Conservation (phyloP, 805 yeast species). For the Yarrowia yakushimensis region DNA sequence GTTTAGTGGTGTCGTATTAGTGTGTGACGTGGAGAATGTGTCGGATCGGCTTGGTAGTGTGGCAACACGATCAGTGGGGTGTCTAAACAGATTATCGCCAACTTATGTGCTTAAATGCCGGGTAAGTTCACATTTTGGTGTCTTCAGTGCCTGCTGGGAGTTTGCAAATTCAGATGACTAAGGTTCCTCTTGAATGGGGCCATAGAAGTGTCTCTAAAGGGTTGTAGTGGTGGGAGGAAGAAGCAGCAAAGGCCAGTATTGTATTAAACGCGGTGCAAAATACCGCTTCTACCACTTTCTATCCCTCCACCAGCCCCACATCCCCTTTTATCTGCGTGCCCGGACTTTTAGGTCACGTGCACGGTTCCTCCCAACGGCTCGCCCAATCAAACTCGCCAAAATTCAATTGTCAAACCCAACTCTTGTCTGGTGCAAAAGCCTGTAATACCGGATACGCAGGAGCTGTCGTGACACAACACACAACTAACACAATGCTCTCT, state of each 20-base stretch:
- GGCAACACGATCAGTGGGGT: conserved; percentile 10
- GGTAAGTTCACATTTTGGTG: conserved; percentile 14
- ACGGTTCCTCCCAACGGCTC: conserved; percentile 2
- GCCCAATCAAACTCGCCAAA: conserved; percentile 24
- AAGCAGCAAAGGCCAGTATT: not conserved
- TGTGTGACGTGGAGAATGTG: not conserved
- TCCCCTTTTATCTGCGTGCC: not conserved
- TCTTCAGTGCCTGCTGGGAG: not conserved
- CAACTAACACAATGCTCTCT: conserved; percentile 25
- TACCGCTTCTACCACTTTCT: not conserved
- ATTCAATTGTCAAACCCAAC: conserved; percentile 22
- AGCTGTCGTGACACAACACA: conserved; percentile 8
- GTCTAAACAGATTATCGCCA: not conserved
- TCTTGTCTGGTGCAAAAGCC: not conserved
- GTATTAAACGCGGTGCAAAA: not conserved
- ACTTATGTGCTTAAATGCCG: conserved; percentile 6
- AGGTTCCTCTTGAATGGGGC: not conserved
- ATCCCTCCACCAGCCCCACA: too few species aligned
- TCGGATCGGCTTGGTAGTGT: conserved; percentile 4
- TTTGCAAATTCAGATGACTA: not conserved
- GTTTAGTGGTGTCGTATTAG: not conserved
- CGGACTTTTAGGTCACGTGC: not conserved
- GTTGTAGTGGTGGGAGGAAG: too few species aligned
- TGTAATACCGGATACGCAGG: conserved; percentile 9
- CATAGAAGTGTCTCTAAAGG: too few species aligned